Percentiles rank a stretch among this genome's conserved stretches.
Evolutionary conservation across 2,329 filamentous ascomycete species (phyloP).

Genomic region (Sphaerostilbella broomeana): DNA sequence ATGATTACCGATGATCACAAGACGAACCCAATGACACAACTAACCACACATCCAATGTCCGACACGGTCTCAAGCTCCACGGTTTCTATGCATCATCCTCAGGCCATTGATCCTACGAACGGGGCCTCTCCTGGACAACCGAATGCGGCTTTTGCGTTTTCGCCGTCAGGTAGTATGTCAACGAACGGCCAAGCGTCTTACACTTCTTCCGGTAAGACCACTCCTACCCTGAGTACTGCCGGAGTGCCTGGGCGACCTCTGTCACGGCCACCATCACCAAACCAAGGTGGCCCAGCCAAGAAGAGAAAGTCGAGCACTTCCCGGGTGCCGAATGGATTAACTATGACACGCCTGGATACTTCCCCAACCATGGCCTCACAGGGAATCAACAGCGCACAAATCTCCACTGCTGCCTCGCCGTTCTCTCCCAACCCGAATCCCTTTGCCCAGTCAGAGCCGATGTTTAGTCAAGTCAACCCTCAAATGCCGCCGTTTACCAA

Average conservation of each 20-base stretch:
- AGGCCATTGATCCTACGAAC: slow-evolving; percentile 24
- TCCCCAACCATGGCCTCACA: slow-evolving; percentile 34
- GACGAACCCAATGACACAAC: slow-evolving; percentile 50
- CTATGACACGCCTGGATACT: slow-evolving; percentile 77
- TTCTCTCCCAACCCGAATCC: slow-evolving; percentile 43
- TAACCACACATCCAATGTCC: slow-evolving; percentile 21
- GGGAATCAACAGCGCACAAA: slow-evolving; percentile 29
- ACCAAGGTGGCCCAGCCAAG: slow-evolving; percentile 63
- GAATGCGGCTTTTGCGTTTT: slow-evolving; percentile 45
- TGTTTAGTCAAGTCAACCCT: slow-evolving; percentile 39
- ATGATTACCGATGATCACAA: slow-evolving; percentile 99
- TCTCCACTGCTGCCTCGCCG: slow-evolving; percentile 42
- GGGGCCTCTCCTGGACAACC: slow-evolving; percentile 25
- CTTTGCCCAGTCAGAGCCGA: slow-evolving; percentile 39
- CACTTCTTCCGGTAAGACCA: slow-evolving; percentile 27
- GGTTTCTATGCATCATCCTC: slow-evolving; percentile 14
- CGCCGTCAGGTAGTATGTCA: slow-evolving; percentile 53
- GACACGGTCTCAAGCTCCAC: slow-evolving; percentile 23
- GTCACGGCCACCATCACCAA: slow-evolving; percentile 70
- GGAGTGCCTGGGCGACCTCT: slow-evolving; percentile 32
- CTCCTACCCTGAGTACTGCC: slow-evolving; percentile 21
- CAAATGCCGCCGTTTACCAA: slow-evolving; percentile 39
- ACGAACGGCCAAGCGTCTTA: slow-evolving; percentile 38
- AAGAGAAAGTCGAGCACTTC: slow-evolving; percentile 73
- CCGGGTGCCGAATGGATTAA: slow-evolving; percentile 65